A percentile compares a stretch with the other conserved stretches of the same genome.
phyloP scores from a whole-genome alignment of 1,139 yeast genomes.

The Taphrina sp. region DNA sequence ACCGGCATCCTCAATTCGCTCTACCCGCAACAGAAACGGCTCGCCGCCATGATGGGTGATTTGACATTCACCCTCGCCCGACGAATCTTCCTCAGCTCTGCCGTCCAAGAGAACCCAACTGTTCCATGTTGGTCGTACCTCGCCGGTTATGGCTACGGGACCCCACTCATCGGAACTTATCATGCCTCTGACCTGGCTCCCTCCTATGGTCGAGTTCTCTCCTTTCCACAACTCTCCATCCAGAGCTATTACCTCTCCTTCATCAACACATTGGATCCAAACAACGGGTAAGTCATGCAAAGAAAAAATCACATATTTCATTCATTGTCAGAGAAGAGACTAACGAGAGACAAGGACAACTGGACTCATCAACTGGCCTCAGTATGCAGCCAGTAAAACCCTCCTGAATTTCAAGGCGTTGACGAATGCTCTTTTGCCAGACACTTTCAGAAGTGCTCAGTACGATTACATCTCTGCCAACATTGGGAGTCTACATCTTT shows the following conservation, averaged over 20 bases:
- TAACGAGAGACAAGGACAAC: too few species aligned
- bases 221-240: neutral
- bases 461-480: neutral
- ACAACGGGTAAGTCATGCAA: neutral
- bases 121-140: conserved; percentile 2
- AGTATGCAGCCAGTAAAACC: neutral
- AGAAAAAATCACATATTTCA: too few species aligned
- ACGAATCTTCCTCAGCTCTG: neutral
- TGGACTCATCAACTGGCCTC: conserved; percentile 1
- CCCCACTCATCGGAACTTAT: neutral
- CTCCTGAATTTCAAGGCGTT: conserved; percentile 1
- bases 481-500: too few species aligned
- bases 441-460: neutral
- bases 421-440: neutral
- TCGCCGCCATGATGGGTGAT: conserved; percentile 7
- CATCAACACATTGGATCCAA: neutral
- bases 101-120: neutral
- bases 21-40: conserved; percentile 4
- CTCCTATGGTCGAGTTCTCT: neutral
- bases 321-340: too few species aligned
- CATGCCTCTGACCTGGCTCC: conserved; percentile 1
- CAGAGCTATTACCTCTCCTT: neutral
- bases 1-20: conserved; percentile 2
- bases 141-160: conserved; percentile 1
- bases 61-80: neutral